A percentile compares a stretch with the other conserved stretches of the same genome.
phyloP scores from a whole-genome alignment of 2,329 filamentous ascomycete genomes.

The Trichoderma aggressivum region DNA sequence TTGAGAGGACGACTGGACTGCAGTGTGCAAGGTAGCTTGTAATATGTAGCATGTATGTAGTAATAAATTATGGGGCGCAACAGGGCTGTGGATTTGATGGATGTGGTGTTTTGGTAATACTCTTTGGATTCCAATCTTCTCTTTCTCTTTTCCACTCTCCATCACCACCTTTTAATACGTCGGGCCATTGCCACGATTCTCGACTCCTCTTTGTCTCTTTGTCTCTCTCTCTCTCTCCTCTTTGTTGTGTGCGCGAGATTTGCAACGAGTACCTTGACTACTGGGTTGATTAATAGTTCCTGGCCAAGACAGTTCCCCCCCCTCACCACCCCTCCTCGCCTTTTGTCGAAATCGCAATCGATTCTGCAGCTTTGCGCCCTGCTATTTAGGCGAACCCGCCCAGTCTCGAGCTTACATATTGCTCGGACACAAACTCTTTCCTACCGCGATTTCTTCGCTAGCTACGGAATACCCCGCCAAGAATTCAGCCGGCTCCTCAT shows the following conservation, averaged over 20 bases:
- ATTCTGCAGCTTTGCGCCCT: neutral
- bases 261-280: neutral
- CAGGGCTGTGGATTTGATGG: neutral
- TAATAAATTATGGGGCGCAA: constrained; percentile 4
- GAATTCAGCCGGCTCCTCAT: neutral
- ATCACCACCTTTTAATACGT: neutral
- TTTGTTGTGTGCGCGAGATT: neutral
- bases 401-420: constrained; percentile 1
- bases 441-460: neutral
- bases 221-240: neutral
- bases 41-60: neutral
- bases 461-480: constrained; percentile 7
- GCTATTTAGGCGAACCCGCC: neutral
- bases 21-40: too few species aligned
- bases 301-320: neutral
- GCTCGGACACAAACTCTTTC: neutral
- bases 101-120: neutral
- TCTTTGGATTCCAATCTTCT: neutral
- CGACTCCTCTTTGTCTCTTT: neutral
- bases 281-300: neutral
- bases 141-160: neutral
- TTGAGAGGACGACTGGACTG: neutral
- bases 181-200: neutral
- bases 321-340: neutral
- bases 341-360: neutral